Base-by-base conservation (phyloP, 208 protist species). In the Trichomonas tenax region DNA sequence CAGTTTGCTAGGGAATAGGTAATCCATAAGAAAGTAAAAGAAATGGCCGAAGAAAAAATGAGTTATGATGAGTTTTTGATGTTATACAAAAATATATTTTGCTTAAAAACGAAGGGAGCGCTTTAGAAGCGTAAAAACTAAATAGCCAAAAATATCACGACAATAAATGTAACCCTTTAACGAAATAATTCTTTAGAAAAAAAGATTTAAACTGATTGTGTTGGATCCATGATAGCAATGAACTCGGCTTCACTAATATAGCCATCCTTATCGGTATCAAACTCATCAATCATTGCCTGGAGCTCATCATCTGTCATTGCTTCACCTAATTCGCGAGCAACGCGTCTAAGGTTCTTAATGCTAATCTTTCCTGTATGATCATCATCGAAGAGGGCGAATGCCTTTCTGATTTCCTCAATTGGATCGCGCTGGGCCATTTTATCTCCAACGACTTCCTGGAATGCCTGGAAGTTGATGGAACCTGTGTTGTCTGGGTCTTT, bases 241-340 rank as follows among this genome's bases (percentile, higher is more conserved):
- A 96, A 96, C 63, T 96, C 93, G 10, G 46, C 93, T 82, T 82
- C 46, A 40, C 93, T 96, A 38, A 96, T 96, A 44, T 95, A 36
- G 0, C 98, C 98, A 97, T 99, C 98, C 96, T 98, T 97, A 95
- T 99, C 98, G 6, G 97, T 97, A 96, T 99, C 98, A 96, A 99
- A 99, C 97, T 99, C 98, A 95, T 99, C 98, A 96, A 99, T 99
- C 98, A 99, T 99, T 17, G 98, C 98, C 97, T 99, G 98, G 45
- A 99, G 97, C 97, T 99, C 99, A 63, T 99, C 98, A 89, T 99
- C 99, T 23, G 15, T 96, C 93, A 96, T 96, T 44, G 15, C 36
- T 84, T 97, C 97, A 11, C 96, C 96, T 17, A 98, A 96, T 96
- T 98, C 97, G 26, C 97, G 96, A 58, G 97, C 97, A 23, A 98